Conservation (phyloP, 2,329 filamentous ascomycete species). For the Onygena corvina region DNA sequence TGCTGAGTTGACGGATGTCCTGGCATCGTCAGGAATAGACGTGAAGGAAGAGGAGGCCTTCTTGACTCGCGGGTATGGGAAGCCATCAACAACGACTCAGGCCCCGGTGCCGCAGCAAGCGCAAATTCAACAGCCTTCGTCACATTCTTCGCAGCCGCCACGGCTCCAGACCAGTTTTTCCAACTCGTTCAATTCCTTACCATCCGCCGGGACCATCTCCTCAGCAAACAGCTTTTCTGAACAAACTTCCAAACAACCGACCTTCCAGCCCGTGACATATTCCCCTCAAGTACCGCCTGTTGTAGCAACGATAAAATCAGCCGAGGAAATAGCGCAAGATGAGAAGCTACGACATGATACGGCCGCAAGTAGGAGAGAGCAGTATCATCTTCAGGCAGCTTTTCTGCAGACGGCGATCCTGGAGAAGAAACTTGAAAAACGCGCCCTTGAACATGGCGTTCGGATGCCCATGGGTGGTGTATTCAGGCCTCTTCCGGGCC, state of each 20-base stretch:
- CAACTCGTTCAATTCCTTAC: constrained; percentile 30
- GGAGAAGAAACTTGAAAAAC: constrained; percentile 45
- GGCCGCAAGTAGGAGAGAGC: constrained; percentile 49
- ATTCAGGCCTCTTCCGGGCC: constrained; percentile 31
- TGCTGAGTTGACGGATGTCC: constrained; percentile 68
- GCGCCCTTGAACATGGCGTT: constrained; percentile 47
- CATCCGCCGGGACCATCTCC: constrained; percentile 30
- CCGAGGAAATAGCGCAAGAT: constrained; percentile 26
- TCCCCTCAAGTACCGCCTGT: constrained; percentile 55
- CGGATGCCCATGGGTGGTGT: constrained; percentile 46
- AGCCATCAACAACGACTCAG: constrained; percentile 37
- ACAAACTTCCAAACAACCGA: constrained; percentile 40
- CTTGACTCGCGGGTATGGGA: constrained; percentile 47
- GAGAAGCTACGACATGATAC: constrained; percentile 52
- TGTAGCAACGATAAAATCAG: constrained; percentile 26
- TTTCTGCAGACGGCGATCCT: constrained; percentile 55
- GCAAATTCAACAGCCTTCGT: constrained; percentile 19
- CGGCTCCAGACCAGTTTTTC: constrained; percentile 35
- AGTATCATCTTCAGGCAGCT: constrained; percentile 60
- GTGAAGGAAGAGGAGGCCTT: constrained; percentile 75
- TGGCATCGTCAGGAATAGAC: constrained; percentile 77
- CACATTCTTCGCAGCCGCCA: constrained; percentile 26
- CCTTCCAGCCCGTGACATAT: constrained; percentile 44
- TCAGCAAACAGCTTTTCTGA: constrained; percentile 40
- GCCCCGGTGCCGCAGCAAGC: constrained; percentile 32